phyloP scores from a whole-genome alignment of 768 basidiomycete species.

The Leccinellum luteum region DNA sequence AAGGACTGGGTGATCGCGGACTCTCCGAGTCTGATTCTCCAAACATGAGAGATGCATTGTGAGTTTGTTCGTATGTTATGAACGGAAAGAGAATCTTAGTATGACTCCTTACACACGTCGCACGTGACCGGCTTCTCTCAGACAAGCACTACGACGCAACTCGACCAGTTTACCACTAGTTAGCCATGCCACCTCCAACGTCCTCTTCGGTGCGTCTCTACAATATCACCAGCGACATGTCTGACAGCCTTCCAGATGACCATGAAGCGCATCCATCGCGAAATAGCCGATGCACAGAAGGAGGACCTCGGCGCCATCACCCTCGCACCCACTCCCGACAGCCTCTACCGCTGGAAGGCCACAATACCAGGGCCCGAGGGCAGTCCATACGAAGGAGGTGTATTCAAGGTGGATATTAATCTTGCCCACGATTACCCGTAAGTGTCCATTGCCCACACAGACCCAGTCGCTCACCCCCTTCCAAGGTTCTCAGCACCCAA shows the following conservation, averaged over 20 bases:
- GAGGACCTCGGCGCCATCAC: slow-evolving; percentile 77
- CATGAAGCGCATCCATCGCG: slow-evolving; percentile 79
- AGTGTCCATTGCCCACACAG: slow-evolving; percentile 3
- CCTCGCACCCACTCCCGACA: slow-evolving; percentile 62
- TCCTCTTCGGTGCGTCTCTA: slow-evolving; percentile 23
- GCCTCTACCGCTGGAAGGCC: slow-evolving; percentile 72
- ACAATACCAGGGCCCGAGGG: slow-evolving; percentile 81
- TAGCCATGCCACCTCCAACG: slow-evolving; percentile 26
- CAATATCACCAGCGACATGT: too few relatives aligned
- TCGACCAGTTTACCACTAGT: neutral
- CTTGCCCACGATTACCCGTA: slow-evolving; percentile 80
- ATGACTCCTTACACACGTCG: neutral
- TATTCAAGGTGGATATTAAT: slow-evolving; percentile 65
- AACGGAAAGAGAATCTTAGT: too few relatives aligned
- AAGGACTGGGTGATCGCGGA: slow-evolving; percentile 75
- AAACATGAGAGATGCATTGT: slow-evolving; percentile 54
- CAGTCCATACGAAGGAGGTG: slow-evolving; percentile 77
- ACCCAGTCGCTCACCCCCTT: neutral
- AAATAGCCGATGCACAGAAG: slow-evolving; percentile 76
- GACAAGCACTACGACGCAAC: neutral
- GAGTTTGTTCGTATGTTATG: too few relatives aligned
- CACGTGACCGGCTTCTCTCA: slow-evolving; percentile 17
- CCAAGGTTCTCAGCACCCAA: slow-evolving; percentile 75
- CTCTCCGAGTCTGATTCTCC: slow-evolving; percentile 82
- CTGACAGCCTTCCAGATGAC: slow-evolving; percentile 46